Evolutionary conservation across 1,284 basidiomycete species (phyloP).

Genomic region (Flammula alnicola): DNA sequence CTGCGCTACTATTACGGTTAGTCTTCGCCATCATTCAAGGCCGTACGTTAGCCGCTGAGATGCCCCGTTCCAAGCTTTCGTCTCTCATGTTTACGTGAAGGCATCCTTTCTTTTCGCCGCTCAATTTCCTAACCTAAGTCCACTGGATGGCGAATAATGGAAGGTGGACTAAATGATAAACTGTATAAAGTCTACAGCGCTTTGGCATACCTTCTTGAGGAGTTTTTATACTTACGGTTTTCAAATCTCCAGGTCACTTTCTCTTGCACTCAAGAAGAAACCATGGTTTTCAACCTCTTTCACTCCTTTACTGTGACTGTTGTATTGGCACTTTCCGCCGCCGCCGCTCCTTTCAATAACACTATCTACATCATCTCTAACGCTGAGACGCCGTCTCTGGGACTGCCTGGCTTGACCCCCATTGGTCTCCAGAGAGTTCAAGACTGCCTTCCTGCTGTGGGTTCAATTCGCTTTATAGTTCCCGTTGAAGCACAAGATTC

Average conservation of each 20-base stretch:
- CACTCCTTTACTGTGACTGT: conserved; percentile 3
- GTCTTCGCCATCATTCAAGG: no score
- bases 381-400: conserved; percentile 29
- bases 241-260: no score
- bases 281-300: conserved; percentile 8
- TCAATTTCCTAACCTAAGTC: conserved; percentile 13
- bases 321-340: background rate
- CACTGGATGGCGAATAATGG: no score
- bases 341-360: conserved; percentile 17
- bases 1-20: no score
- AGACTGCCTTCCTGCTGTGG: conserved; percentile 29
- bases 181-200: no score
- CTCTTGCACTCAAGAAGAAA: no score
- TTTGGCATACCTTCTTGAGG: no score
- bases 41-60: background rate
- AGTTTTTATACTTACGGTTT: background rate
- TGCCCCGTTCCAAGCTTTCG: background rate
- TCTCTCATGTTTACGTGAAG: no score
- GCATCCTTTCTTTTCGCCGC: conserved; percentile 6
- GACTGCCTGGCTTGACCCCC: conserved; percentile 26
- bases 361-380: conserved; percentile 30
- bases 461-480: background rate
- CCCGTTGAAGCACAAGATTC: background rate
- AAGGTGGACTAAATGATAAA: no score
- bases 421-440: conserved; percentile 26